Base-by-base conservation (phyloP, 768 basidiomycete genomes). In the Suillus ampliporus region DNA sequence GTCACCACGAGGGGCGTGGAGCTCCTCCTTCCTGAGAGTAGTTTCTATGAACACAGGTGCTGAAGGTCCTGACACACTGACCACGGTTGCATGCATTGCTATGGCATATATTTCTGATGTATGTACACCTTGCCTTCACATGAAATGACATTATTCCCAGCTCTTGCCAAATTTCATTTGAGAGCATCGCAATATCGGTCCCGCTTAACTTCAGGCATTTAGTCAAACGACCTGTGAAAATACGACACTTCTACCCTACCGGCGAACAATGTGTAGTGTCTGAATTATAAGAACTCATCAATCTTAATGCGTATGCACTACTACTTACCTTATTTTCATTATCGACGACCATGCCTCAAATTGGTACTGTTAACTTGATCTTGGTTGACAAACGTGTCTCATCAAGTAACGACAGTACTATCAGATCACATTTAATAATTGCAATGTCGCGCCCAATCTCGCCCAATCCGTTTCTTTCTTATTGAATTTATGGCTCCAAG, bases 1-100 rank as follows among this genome's bases (percentile, higher is more conserved):
- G 65, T 7, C 57, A 65, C 19, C 73, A 67, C 28, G 73, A 74
- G 52, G 17, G 64, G 53, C 74, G 60, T 43, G 62, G 60, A 52
- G 65, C 19, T 21, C 57, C 66, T 35, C 71, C 71, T 60, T 60
- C 58, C 26, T 63, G 40, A 63, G 35, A 41, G 52, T 34, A 35
- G 43, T 28, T 19, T 52, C 19, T 61, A 43, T 51, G 60, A 35
- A 40, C 26, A 38, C 34, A 34, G 35, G 47, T 53, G 50, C n/a
- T 14, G 60, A 11, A 40, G 31, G 59, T 37, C 31, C 4, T 19
- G 38, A 48, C 21, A 19, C 21, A 46, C 31, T 56, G 54, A 35
- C 38, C 23, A 56, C 38, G 28, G 54, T 41, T 26, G 26, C 38
- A 28, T 34, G 54, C 35, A 47, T 37, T 51, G 38, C 51, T 53